Evolutionary conservation across 2,329 filamentous ascomycete genomes (phyloP), one percentile per base, ranked within the genome.

Genomic region (Chrysoporthe puriensis): DNA sequence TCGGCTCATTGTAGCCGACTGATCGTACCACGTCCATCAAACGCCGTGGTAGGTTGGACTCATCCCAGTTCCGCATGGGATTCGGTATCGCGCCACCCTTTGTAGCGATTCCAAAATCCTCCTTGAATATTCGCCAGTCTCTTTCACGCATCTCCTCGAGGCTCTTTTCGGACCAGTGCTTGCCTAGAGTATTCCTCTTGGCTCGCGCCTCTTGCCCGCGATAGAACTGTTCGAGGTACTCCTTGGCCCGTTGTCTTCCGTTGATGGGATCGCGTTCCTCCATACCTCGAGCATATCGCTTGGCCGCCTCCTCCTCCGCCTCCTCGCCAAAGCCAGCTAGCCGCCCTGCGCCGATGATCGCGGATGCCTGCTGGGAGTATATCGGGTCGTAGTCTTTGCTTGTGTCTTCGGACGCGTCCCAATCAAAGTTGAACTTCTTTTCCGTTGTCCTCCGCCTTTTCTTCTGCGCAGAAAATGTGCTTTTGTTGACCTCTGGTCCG

Each of bases 111-210:
- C 96, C 96, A 82, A 97, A 98, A 79, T 99, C 94, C 79, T 98
- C 96, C 81, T 98, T 99, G 88, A 99, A 97, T 74, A 99, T 98
- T 76, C 96, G 92, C 96, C 96, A 99, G 79, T 99, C 96, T 77
- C 96, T 87, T 80, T 98, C 94, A 70, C 93, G 92, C 96, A 99
- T 99, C 74, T 97, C 92, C 16, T 92, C 89, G 70, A 98, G 83
- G 70, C 86, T 87, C 88, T 99, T 99, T 77, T 97, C 93, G 66
- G 92, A 94, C 96, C 96, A 99, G 79, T 97, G 94, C 78, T 94
- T 94, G 73, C 96, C 94, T 66, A 97, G 84, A 44, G 90, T 90
- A 71, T 90, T 93, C 70, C 91, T 87, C 69, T 86, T 84, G 13
- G 89, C 88, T 21, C 52, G 57, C 71, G 91, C 88, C 75, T 96